A percentile compares a stretch with the other conserved stretches of the same genome.
Conservation (phyloP, 2,329 filamentous ascomycete genomes). For the Xylaria sp. region DNA sequence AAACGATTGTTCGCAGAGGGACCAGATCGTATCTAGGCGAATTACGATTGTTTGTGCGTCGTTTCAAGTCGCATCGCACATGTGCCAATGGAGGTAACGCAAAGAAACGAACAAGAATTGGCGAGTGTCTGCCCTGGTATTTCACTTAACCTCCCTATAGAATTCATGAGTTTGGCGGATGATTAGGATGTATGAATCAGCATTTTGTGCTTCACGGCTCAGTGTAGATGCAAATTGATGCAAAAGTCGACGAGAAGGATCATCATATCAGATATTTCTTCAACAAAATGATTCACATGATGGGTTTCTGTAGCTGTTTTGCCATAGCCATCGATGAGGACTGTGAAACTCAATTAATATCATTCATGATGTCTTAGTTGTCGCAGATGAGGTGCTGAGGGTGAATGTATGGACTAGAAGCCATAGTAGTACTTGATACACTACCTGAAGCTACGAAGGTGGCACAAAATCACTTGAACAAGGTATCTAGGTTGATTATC, state of each 20-base stretch:
- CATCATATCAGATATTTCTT: conserved; percentile 5
- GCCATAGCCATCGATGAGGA: too few relatives aligned
- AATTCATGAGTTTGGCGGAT: conserved; percentile 34
- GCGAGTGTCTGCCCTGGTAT: conserved; percentile 37
- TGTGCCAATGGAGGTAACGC: conserved; percentile 36
- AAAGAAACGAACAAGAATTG: conserved; percentile 24
- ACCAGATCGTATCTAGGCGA: conserved; percentile 22
- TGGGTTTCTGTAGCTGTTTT: background rate
- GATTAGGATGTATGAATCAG: conserved; percentile 32
- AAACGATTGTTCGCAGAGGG: conserved; percentile 13
- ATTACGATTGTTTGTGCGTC: conserved; percentile 29
- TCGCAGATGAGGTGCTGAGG: background rate
- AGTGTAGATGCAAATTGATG: conserved; percentile 34
- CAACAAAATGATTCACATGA: background rate
- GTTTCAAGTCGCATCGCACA: conserved; percentile 38
- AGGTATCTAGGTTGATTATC: background rate
- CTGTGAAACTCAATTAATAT: background rate
- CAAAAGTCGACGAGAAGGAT: background rate
- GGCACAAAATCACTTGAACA: conserved; percentile 4
- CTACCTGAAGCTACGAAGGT: conserved; percentile 7
- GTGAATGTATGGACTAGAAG: background rate
- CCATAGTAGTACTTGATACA: conserved; percentile 25
- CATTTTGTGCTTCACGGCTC: conserved; percentile 38
- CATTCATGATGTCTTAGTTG: conserved; percentile 13
- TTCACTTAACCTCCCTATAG: conserved; percentile 30